A percentile compares a stretch with the other conserved stretches of the same genome.
Conservation (phyloP, 139 green algal species). For the Tetradesmus lagerheimii region DNA sequence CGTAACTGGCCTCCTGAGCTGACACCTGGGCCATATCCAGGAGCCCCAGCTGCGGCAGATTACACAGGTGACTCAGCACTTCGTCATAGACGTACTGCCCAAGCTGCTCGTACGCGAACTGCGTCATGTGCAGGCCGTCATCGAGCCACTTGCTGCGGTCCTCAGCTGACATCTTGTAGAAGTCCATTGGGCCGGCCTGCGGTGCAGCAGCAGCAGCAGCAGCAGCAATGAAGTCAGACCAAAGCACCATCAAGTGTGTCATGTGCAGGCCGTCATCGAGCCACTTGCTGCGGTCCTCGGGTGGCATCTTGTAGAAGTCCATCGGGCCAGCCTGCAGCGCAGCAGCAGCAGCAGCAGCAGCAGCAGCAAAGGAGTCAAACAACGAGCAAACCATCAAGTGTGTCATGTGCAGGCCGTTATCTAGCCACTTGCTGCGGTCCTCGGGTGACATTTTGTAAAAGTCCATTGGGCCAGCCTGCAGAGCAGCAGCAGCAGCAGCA, state of each 20-base stretch:
- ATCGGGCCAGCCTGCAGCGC: conserved; percentile 17
- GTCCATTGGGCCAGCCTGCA: background rate
- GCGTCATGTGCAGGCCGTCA: conserved; percentile 42
- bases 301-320: conserved; percentile 37
- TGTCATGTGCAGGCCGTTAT: no score
- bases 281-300: background rate
- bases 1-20: background rate
- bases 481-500: background rate
- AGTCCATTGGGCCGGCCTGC: conserved; percentile 27
- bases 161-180: conserved; percentile 7
- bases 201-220: conserved; percentile 10
- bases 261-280: conserved; percentile 41
- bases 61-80: conserved; percentile 18
- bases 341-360: conserved; percentile 14
- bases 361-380: background rate
- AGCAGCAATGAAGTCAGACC: background rate
- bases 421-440: background rate
- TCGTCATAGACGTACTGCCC: conserved; percentile 13
- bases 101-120: conserved; percentile 27
- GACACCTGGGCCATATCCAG: background rate
- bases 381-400: background rate
- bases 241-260: no score
- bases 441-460: conserved; percentile 17
- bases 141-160: conserved; percentile 12
- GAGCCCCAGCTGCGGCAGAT: background rate